phyloP scores from a whole-genome alignment of 768 basidiomycete species.

The Ramaria sp. region DNA sequence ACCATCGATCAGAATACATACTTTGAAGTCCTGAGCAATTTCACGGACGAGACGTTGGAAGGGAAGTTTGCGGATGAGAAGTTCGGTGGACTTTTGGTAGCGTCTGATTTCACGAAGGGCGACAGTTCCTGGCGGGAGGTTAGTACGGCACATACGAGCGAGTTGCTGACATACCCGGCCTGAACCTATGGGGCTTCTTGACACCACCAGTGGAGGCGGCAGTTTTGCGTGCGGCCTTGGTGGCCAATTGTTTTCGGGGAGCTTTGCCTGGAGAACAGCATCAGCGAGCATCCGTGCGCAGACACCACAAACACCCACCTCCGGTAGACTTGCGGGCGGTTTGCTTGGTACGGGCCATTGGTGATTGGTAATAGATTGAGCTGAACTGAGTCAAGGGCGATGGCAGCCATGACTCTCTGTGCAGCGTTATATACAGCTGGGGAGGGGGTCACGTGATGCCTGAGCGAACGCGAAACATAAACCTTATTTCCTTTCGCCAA shows the following conservation, averaged over 20 bases:
- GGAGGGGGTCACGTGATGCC: conserved; percentile 2
- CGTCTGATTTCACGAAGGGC: conserved; percentile 97
- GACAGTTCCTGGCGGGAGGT: conserved; percentile 57
- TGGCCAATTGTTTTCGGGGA: conserved; percentile 89
- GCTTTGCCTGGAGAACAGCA: conserved; percentile 51
- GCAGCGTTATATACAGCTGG: not conserved
- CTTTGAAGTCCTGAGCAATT: conserved; percentile 94
- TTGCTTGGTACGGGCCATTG: conserved; percentile 95
- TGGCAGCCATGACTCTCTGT: not conserved
- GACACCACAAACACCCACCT: conserved; percentile 45
- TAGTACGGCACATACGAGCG: not conserved
- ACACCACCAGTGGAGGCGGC: conserved; percentile 83
- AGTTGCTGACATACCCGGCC: conserved; percentile 37
- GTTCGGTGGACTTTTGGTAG: conserved; percentile 98
- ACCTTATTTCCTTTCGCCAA: conserved; percentile 9
- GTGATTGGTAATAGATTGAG: not conserved
- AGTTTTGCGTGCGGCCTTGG: conserved; percentile 91
- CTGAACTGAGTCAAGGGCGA: not conserved
- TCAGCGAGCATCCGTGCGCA: conserved; percentile 10
- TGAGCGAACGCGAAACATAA: not conserved
- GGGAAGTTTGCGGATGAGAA: conserved; percentile 98
- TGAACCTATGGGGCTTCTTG: conserved; percentile 99
- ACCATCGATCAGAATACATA: conserved; percentile 19
- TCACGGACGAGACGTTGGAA: conserved; percentile 98
- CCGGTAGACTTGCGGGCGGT: conserved; percentile 99